phyloP scores from a whole-genome alignment of 1,284 basidiomycete species.

The Naganishia sp. region DNA sequence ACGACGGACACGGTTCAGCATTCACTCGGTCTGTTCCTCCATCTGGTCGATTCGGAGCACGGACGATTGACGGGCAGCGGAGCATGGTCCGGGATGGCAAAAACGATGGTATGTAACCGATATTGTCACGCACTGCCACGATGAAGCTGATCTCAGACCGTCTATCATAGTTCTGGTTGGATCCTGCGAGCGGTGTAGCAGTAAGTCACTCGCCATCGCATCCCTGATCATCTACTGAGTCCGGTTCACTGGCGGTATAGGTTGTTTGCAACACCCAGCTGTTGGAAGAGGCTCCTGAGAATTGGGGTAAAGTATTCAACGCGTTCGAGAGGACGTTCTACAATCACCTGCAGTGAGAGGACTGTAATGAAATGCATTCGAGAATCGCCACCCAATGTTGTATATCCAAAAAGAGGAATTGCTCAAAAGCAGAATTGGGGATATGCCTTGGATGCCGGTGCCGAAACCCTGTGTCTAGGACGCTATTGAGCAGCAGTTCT shows the following conservation, averaged over 20 bases:
- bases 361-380: not conserved
- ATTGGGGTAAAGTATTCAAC: slow-evolving; percentile 37
- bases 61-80: slow-evolving; percentile 39
- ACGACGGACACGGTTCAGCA: slow-evolving; percentile 32
- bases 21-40: slow-evolving; percentile 24
- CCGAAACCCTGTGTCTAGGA: no score
- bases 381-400: no score
- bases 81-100: slow-evolving; percentile 40
- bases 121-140: not conserved
- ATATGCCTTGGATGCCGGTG: no score
- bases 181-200: slow-evolving; percentile 40
- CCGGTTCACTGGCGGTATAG: slow-evolving; percentile 29
- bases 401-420: no score
- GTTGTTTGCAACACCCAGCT: slow-evolving; percentile 36
- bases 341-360: slow-evolving; percentile 33
- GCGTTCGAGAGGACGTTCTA: slow-evolving; percentile 43
- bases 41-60: slow-evolving; percentile 13
- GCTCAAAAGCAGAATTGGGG: no score
- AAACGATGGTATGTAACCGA: slow-evolving; percentile 34
- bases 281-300: slow-evolving; percentile 38
- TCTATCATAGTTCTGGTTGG: slow-evolving; percentile 40
- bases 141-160: not conserved
- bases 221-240: not conserved
- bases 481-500: no score
- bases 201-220: slow-evolving; percentile 31